These are phyloP conservation scores for Cyclotella cryptica DNA, from an alignment of 108 stramenopile genomes.

Conservation along the genomic window DNA sequence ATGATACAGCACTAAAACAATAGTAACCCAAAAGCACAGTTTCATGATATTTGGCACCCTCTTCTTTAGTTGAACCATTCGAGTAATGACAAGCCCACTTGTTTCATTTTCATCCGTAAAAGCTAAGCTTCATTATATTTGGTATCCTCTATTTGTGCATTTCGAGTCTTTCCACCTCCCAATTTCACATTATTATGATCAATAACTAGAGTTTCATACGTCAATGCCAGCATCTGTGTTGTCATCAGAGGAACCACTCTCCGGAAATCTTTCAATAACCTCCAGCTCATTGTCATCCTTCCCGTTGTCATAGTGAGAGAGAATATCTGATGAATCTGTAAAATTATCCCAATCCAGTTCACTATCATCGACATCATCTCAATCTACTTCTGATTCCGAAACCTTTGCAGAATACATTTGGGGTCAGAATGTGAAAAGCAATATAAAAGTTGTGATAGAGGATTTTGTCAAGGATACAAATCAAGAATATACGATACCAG, in stretches of 20 bases:
- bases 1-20: background rate
- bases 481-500: too few species aligned
- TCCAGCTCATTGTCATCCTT: slow-evolving; percentile 1
- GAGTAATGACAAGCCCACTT: too few species aligned
- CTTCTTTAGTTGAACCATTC: too few species aligned
- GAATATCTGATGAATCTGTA: slow-evolving; percentile 26
- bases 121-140: slow-evolving; percentile 10
- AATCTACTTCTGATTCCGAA: slow-evolving; percentile 27
- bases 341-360: slow-evolving; percentile 26
- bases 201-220: slow-evolving; percentile 26
- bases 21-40: background rate
- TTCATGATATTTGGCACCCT: too few species aligned
- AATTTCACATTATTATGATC: slow-evolving; percentile 7
- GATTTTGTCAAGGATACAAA: background rate
- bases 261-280: background rate
- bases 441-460: background rate
- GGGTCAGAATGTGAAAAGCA: background rate
- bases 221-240: background rate
- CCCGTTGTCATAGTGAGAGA: slow-evolving; percentile 8
- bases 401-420: slow-evolving; percentile 24
- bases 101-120: slow-evolving; percentile 7
- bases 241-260: background rate
- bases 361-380: slow-evolving; percentile 18
- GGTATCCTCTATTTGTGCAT: background rate
- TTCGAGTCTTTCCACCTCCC: background rate